Evolutionary conservation across 164 flowering plant genomes (phyloP), one percentile per base, ranked within the genome.

Genomic region (Nymphaea thermarum): DNA sequence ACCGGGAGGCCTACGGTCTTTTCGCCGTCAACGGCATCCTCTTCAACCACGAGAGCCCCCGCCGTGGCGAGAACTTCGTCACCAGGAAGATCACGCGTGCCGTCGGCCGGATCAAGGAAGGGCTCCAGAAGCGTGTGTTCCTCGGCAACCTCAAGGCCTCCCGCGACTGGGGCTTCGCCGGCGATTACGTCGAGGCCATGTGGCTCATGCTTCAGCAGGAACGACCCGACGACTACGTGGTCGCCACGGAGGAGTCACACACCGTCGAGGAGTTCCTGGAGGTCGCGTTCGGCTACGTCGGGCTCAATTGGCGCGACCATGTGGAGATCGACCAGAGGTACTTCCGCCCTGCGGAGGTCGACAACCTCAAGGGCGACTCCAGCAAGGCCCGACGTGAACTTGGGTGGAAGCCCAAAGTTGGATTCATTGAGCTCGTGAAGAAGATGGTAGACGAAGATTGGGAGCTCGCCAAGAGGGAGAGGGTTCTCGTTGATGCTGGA

Each of bases 181-280:
- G 97, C 43, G 97, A 91, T 71, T 91, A 91, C 45, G 99, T 94
- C 62, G 97, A 91, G 82, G 99, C 97, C 16, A 94, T 94, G 99
- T 94, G 99, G 97, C n/a, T 94, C 85, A 91, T 94, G 99, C 82
- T 94, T 67, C 97, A 94, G 84, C 96, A 90, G 78, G 97, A 91
- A 67, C 80, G 83, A 83, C 86, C 97, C 0, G 97, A 90, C 64
- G 97, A 94, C 65, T 89, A 94, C 57, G 98, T 94, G 43, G 97
- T 93, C 69, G 98, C 98, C 18, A 93, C 98, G 2, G 97, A 93
- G 82, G 98, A 93, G 66, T 78, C 94, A 11, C 97, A 93, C 75
- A 82, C 93, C 17, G 97, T 94, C 71, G 83, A 91, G 88, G 96
- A 94, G 76, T 94, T 94, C 68, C 63, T 94, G 76, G 85, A 83